Evolutionary conservation across 345 rosid species (phyloP), one percentile per base, ranked within the genome.

Genomic region (Aegle marmelos): DNA sequence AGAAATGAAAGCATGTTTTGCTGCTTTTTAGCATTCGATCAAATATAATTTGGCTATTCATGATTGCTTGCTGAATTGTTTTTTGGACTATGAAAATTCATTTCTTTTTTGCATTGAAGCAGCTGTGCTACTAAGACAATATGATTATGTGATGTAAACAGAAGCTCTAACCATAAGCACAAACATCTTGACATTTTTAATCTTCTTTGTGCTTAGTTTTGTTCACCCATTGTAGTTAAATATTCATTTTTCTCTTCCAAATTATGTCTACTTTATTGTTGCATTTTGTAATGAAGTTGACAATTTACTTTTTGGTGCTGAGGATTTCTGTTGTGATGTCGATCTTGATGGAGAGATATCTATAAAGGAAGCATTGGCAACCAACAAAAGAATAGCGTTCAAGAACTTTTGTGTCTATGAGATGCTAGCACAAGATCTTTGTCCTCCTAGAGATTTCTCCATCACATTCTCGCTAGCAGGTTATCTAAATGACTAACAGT

Each of bases 391-490:
- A 74, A 83, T 80, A 2, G 89, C 92, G 11, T 84, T 87, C 82
- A 90, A 78, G 83, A 3, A 86, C 80, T 87, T 85, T 53, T 87
- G 76, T 79, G 71, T 90, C 73, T 95, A 92, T 63, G 82, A 79
- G 81, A 93, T 92, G 97, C 85, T 80, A 58, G 73, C 94, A 0
- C 97, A 85, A 70, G 92, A 95, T 74, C 82, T 92, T 9, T 83
- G 90, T 80, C 94, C 92, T 2, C 91, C 96, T 0, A 96, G 99
- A 33, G 87, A 76, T 68, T 95, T 95, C 83, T 81, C 96, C 2
- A 74, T 92, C 77, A 74, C 87, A 14, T 90, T 92, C 78, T 85
- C 81, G 77, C 94, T 95, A 21, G 93, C 95, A 6, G 98, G 98
- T 74, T 94, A 94, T 8, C 93, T 93, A 77, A 78, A 89, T 76